Conservation (phyloP, 225 moss, liverwort and hornwort genomes). For the Takakia lepidozioides region DNA sequence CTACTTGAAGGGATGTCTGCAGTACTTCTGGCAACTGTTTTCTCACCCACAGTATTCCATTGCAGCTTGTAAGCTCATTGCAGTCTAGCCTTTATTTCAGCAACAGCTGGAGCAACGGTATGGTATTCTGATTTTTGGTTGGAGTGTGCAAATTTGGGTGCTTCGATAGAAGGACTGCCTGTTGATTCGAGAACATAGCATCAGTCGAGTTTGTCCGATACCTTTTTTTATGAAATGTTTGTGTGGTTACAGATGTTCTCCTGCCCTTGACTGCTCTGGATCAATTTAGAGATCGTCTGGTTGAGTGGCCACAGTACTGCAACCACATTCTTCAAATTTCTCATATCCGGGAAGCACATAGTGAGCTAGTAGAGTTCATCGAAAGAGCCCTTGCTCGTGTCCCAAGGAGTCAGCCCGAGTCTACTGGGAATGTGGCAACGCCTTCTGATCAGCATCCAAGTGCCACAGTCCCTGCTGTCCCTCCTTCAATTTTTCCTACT, state of each 20-base stretch:
- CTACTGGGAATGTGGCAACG: conserved; percentile 21
- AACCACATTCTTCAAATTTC: conserved; percentile 84
- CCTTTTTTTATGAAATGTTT: too few relatives aligned
- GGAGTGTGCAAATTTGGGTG: too few relatives aligned
- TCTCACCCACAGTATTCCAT: too few relatives aligned
- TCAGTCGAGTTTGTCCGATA: neutral
- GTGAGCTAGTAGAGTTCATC: conserved; percentile 56
- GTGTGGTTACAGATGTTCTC: conserved; percentile 89
- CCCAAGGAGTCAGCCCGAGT: conserved; percentile 28
- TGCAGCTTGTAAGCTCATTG: too few relatives aligned
- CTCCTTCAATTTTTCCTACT: conserved; percentile 32
- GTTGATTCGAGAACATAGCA: neutral
- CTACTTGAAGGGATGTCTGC: too few relatives aligned
- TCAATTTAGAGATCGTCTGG: conserved; percentile 67
- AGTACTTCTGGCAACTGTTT: too few relatives aligned
- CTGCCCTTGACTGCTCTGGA: conserved; percentile 67
- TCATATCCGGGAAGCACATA: conserved; percentile 63
- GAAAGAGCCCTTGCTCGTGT: conserved; percentile 31
- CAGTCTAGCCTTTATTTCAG: too few relatives aligned
- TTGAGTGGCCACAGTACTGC: conserved; percentile 86
- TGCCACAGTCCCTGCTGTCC: conserved; percentile 28
- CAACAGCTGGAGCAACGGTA: too few relatives aligned
- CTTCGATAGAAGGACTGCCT: too few relatives aligned
- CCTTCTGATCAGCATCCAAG: conserved; percentile 46
- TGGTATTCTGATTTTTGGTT: too few relatives aligned